Percentiles rank a stretch among this genome's conserved stretches.
Evolutionary conservation across 139 green algal genomes (phyloP).

Genomic region (Chlorella sp.): DNA sequence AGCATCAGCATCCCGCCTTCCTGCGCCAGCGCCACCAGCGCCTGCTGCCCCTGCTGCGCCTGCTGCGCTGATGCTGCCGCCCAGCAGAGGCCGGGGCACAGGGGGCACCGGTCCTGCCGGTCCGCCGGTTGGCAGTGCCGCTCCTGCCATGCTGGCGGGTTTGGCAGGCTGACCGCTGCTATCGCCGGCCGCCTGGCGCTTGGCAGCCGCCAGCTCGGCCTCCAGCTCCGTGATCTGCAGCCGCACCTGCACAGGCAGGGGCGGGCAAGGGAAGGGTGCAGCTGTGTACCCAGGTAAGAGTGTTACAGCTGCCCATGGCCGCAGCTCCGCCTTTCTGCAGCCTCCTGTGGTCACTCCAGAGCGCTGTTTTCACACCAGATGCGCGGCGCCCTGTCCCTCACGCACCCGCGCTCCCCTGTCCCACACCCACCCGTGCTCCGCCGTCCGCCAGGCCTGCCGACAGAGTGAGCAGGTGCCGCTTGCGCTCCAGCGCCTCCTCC

Average conservation of each 20-base stretch:
- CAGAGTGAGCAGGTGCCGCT: conserved; percentile 27
- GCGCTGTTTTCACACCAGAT: too few relatives aligned
- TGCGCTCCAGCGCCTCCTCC: conserved; percentile 33
- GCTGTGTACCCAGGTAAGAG: too few relatives aligned
- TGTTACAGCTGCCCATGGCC: too few relatives aligned
- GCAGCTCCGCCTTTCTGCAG: too few relatives aligned
- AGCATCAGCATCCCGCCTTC: too few relatives aligned
- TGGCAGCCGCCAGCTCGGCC: conserved; percentile 8
- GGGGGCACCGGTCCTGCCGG: background rate
- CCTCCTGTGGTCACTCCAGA: too few relatives aligned
- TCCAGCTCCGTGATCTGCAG: conserved; percentile 22
- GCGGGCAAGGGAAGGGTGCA: too few relatives aligned
- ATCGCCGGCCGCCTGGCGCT: background rate
- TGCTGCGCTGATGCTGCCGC: background rate
- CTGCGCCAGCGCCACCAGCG: too few relatives aligned
- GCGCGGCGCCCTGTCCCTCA: too few relatives aligned
- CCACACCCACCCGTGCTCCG: conserved; percentile 2
- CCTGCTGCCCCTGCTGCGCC: background rate
- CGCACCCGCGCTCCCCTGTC: conserved; percentile 42
- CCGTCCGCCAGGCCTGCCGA: conserved; percentile 44
- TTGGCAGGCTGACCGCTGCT: background rate
- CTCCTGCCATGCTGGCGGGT: too few relatives aligned
- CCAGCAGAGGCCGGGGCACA: background rate
- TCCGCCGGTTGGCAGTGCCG: background rate
- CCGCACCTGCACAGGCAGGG: conserved; percentile 51